A percentile compares a stretch with the other conserved stretches of the same genome.
These are phyloP conservation scores for Acer negundo DNA, from an alignment of 345 rosid genomes.

Conservation along the genomic window DNA sequence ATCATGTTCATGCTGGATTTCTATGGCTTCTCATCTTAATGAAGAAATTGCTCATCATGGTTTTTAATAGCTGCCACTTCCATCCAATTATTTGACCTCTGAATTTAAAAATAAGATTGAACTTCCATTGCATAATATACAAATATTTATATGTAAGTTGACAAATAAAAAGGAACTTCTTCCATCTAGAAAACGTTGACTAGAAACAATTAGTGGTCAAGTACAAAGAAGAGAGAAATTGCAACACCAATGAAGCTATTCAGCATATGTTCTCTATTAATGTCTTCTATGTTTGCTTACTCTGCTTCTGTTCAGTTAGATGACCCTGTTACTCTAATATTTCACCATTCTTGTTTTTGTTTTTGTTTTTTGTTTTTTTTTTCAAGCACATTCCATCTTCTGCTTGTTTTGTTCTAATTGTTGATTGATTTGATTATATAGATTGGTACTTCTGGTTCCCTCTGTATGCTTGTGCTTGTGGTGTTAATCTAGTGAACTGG, in stretches of 20 bases:
- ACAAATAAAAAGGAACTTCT: background rate
- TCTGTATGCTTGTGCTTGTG: conserved; percentile 59
- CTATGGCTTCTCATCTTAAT: too few relatives aligned
- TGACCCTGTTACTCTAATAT: conserved; percentile 57
- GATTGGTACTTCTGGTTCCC: conserved; percentile 94
- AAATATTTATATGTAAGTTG: background rate
- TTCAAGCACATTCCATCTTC: background rate
- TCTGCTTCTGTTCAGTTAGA: conserved; percentile 85
- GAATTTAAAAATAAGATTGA: background rate
- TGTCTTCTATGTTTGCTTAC: conserved; percentile 70
- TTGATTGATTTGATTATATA: conserved; percentile 18
- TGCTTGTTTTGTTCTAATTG: background rate
- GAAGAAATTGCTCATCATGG: background rate
- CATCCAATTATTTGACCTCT: background rate
- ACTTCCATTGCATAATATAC: background rate
- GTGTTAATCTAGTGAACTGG: conserved; percentile 49
- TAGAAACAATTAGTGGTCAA: background rate
- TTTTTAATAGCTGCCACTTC: background rate
- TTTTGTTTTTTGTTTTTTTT: background rate
- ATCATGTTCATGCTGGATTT: too few relatives aligned
- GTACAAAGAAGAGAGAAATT: conserved; percentile 26
- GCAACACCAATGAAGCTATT: conserved; percentile 36
- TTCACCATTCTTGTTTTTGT: background rate
- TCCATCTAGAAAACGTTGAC: conserved; percentile 24
- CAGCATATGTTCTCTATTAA: conserved; percentile 48